Evolutionary conservation across 2,329 filamentous ascomycete species (phyloP).

Genomic region (Trichoderma polysporum): DNA sequence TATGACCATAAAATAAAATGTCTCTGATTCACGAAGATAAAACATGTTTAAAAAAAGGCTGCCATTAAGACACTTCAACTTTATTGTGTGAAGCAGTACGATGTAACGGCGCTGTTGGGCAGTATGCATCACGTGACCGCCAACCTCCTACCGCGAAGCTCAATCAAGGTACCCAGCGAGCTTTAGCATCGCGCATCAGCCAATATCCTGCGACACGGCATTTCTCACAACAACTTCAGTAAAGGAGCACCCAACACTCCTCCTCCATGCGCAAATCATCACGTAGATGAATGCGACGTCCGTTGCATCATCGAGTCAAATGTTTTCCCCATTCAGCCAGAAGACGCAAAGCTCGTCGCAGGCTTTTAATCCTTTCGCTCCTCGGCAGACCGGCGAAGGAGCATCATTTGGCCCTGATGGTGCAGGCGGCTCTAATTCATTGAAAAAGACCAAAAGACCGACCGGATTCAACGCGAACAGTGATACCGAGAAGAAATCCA

Average conservation of each 20-base stretch:
- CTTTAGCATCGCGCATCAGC: constrained; percentile 15
- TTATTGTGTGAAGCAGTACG: background rate
- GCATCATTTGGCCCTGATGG: constrained; percentile 36
- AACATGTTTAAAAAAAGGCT: background rate
- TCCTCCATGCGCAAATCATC: constrained; percentile 37
- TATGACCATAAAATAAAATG: background rate
- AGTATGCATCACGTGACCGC: constrained; percentile 18
- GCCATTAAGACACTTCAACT: background rate
- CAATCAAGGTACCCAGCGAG: constrained; percentile 7
- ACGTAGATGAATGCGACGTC: constrained; percentile 40
- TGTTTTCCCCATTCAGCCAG: constrained; percentile 40
- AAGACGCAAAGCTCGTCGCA: constrained; percentile 38
- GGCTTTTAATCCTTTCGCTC: constrained; percentile 39
- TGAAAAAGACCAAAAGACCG: constrained; percentile 30
- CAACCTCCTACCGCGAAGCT: constrained; percentile 19
- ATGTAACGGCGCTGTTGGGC: background rate
- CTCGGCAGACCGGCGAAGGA: constrained; percentile 26
- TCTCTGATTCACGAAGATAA: background rate
- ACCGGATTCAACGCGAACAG: constrained; percentile 30
- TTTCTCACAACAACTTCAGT: background rate
- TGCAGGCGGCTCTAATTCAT: constrained; percentile 30
- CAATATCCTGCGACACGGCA: constrained; percentile 10
- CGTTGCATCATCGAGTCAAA: constrained; percentile 43
- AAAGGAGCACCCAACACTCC: constrained; percentile 15
- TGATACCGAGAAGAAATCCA: constrained; percentile 29